Base-by-base conservation (phyloP, 2,329 filamentous ascomycete genomes). In the Apiospora arundinis region DNA sequence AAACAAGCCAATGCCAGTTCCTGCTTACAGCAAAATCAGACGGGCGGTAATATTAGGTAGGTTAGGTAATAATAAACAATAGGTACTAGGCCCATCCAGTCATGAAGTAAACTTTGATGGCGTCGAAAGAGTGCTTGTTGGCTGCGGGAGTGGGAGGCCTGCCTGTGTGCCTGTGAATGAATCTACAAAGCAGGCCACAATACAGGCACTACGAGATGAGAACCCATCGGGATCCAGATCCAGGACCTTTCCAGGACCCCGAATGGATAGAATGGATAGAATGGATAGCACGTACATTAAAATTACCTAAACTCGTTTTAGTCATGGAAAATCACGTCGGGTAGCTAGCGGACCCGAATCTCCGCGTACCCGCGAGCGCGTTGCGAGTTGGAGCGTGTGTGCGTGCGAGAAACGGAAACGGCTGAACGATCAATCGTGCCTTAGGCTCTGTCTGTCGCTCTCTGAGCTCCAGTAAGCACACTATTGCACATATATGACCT, bases 281-380 rank as follows among this genome's bases (percentile, higher is more conserved):
- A 60, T 60, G 28, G n/a, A 9, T 23, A 52, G 28, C 28, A 60
- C 52, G 28, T n/a, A 63, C 28, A 60, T 60, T 37, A 12, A 63
- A 63, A 63, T 63, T 63, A 63, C 56, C 56, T 63, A 63, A 40
- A 37, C 56, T 63, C 16, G 28, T 21, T 60, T 60, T 60, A 60
- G 52, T 32, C 42, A 60, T 21, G 52, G 52, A 60, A 60, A 60
- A 60, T 37, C 52, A 60, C 52, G 52, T 60, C 28, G 28, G 52
- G 52, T 60, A 60, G 56, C 56, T 63, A 63, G 56, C 32, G 56
- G 56, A 63, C 56, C 56, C 56, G 56, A 40, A 63, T 63, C 56
- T 63, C 56, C 56, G 56, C 56, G 21, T 40, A n/a, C 52, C 56
- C 56, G 56, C 52, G 52, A 60, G 28, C 6, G 18, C 9, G 56